Conservation (phyloP, 2,329 filamentous ascomycete genomes). For the Colletotrichum sansevieriae region DNA sequence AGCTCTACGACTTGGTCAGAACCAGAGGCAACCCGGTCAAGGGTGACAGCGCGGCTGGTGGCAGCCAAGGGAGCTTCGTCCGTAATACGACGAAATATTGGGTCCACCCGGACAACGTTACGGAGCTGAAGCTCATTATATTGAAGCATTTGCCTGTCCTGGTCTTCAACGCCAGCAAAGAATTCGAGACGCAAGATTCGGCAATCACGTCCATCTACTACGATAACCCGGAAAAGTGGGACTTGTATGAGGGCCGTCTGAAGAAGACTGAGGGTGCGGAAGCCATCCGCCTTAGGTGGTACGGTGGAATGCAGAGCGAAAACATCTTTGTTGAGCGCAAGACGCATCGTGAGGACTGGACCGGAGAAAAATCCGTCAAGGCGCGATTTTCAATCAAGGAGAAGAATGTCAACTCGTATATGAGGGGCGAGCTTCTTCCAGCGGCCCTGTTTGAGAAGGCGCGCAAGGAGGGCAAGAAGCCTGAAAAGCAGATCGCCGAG, state of each 20-base stretch:
- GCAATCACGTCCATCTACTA: conserved; percentile 99
- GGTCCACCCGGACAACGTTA: conserved; percentile 99
- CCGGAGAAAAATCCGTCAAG: conserved; percentile 98
- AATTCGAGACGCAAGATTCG: conserved; percentile 90
- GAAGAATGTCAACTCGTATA: conserved; percentile 94
- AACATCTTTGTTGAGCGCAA: conserved; percentile 98
- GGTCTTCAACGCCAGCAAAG: conserved; percentile 97
- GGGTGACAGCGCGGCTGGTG: conserved; percentile 92
- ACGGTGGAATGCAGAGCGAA: conserved; percentile 94
- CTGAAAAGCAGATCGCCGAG: conserved; percentile 89
- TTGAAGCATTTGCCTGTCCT: conserved; percentile 97
- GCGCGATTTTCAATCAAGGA: conserved; percentile 95
- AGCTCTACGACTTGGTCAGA: conserved; percentile 92
- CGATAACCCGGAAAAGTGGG: conserved; percentile 94
- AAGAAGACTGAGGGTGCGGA: conserved; percentile 99
- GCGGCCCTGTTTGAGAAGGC: conserved; percentile 96
- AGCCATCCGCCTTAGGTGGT: conserved; percentile 96
- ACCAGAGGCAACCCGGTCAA: conserved; percentile 93
- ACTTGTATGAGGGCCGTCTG: conserved; percentile 91
- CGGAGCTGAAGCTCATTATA: conserved; percentile 97
- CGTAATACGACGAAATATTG: conserved; percentile 99
- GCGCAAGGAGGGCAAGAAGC: conserved; percentile 94
- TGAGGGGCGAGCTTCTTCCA: conserved; percentile 86
- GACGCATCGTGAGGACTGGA: conserved; percentile 99
- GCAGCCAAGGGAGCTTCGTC: conserved; percentile 93